A percentile compares a stretch with the other conserved stretches of the same genome.
These are phyloP conservation scores for Coelastrella sp. DNA, from an alignment of 139 green algal genomes.

Conservation along the genomic window DNA sequence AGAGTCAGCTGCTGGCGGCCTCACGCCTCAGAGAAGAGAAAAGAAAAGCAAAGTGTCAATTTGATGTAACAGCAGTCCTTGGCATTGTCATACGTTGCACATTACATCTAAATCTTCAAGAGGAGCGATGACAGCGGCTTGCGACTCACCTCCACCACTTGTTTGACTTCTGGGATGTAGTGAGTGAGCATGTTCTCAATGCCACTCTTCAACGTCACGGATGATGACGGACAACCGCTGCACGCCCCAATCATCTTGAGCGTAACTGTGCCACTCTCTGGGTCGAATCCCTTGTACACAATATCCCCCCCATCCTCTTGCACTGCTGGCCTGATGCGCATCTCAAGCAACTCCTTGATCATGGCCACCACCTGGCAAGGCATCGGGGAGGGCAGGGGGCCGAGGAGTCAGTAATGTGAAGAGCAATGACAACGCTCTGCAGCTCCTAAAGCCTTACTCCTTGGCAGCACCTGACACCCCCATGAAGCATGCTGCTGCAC, in stretches of 20 bases:
- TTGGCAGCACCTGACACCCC: no score
- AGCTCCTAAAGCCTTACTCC: no score
- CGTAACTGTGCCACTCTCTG: constrained; percentile 86
- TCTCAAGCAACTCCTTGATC: constrained; percentile 99
- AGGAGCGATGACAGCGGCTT: neutral
- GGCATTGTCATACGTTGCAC: no score
- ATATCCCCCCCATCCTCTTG: constrained; percentile 98
- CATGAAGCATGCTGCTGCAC: no score
- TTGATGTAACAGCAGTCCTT: no score
- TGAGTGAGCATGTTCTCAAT: constrained; percentile 99
- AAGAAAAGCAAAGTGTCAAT: no score
- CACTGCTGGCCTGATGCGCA: constrained; percentile 96
- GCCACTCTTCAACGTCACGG: constrained; percentile 96
- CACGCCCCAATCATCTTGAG: constrained; percentile 95
- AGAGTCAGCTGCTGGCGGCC: no score
- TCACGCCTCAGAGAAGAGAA: no score
- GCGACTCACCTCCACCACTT: constrained; percentile 67
- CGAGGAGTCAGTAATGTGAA: no score
- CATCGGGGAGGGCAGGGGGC: no score
- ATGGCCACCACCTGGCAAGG: constrained; percentile 89
- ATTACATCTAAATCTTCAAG: neutral
- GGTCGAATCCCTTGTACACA: constrained; percentile 89
- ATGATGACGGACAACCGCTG: constrained; percentile 95
- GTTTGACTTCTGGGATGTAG: constrained; percentile 92
- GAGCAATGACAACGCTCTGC: no score